phyloP scores from a whole-genome alignment of 2,329 filamentous ascomycete genomes.

The Ceratocystis destructans region DNA sequence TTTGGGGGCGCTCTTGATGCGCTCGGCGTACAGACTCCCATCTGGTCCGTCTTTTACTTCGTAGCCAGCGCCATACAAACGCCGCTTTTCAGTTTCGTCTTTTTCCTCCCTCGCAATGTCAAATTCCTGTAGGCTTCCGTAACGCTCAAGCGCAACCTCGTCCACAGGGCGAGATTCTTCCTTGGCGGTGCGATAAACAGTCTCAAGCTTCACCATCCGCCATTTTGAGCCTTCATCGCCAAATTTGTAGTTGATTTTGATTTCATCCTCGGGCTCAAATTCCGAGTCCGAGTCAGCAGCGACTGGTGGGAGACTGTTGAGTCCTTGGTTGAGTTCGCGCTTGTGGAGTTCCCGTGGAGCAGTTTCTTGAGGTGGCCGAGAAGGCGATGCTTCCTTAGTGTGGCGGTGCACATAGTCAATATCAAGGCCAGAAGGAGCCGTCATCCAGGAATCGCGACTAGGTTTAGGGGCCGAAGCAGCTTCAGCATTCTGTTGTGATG shows the following conservation, averaged over 20 bases:
- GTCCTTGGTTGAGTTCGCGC: slow-evolving; percentile 61
- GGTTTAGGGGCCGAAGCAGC: slow-evolving; percentile 29
- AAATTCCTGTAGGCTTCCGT: slow-evolving; percentile 68
- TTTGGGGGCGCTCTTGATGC: slow-evolving; percentile 36
- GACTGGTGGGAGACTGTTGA: slow-evolving; percentile 36
- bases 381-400: slow-evolving; percentile 40
- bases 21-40: slow-evolving; percentile 71
- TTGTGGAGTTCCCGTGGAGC: slow-evolving; percentile 56
- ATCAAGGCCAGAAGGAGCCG: slow-evolving; percentile 65
- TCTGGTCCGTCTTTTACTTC: slow-evolving; percentile 74
- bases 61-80: slow-evolving; percentile 73
- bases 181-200: slow-evolving; percentile 66
- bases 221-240: slow-evolving; percentile 83
- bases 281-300: slow-evolving; percentile 36
- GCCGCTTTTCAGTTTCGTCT: slow-evolving; percentile 71
- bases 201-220: slow-evolving; percentile 90
- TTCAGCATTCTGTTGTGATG: not conserved
- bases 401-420: slow-evolving; percentile 68
- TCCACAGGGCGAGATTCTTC: slow-evolving; percentile 61
- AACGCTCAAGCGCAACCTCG: slow-evolving; percentile 69
- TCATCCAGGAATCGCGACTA: slow-evolving; percentile 82
- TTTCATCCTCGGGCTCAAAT: slow-evolving; percentile 36
- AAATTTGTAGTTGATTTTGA: slow-evolving; percentile 60
- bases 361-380: slow-evolving; percentile 41
- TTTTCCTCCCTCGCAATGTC: slow-evolving; percentile 90